Conservation (phyloP, 2,329 filamentous ascomycete genomes). For the Tolypocladium capitatum region DNA sequence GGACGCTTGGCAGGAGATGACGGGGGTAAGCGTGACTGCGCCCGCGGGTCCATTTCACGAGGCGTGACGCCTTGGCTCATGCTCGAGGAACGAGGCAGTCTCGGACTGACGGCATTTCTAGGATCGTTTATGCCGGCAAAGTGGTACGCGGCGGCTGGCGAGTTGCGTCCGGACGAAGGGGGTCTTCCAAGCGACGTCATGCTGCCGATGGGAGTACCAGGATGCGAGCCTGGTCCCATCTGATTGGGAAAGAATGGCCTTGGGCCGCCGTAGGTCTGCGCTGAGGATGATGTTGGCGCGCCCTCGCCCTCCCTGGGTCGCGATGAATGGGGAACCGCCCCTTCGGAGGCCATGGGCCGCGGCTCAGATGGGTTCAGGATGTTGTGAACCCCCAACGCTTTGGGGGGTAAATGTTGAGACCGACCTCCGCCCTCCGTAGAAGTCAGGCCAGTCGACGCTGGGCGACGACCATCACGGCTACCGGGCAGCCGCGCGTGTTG, state of each 20-base stretch:
- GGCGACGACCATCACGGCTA: slow-evolving; percentile 10
- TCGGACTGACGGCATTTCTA: slow-evolving; percentile 19
- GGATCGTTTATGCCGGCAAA: slow-evolving; percentile 16
- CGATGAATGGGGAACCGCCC: slow-evolving; percentile 4
- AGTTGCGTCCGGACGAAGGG: slow-evolving; percentile 17
- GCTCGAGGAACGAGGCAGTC: slow-evolving; percentile 14
- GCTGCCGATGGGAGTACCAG: slow-evolving; percentile 17
- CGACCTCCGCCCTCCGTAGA: slow-evolving; percentile 10
- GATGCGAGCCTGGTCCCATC: slow-evolving; percentile 18
- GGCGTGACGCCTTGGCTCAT: slow-evolving; percentile 11
- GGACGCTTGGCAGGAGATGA: slow-evolving; percentile 19
- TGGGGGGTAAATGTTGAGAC: slow-evolving; percentile 12
- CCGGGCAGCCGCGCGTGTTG: slow-evolving; percentile 8
- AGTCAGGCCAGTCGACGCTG: slow-evolving; percentile 9
- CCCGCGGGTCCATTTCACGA: slow-evolving; percentile 12
- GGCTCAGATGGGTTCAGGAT: slow-evolving; percentile 24
- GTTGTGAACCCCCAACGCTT: slow-evolving; percentile 21
- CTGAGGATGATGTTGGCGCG: slow-evolving; percentile 8
- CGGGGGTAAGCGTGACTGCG: slow-evolving; percentile 7
- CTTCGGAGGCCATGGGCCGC: slow-evolving; percentile 8
- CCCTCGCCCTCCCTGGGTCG: slow-evolving; percentile 7
- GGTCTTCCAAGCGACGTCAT: slow-evolving; percentile 14
- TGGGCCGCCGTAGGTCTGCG: slow-evolving; percentile 8
- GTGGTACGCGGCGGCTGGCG: slow-evolving; percentile 16
- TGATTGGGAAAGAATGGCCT: slow-evolving; percentile 14